Evolutionary conservation across 2,329 filamentous ascomycete genomes (phyloP), one percentile per base, ranked within the genome.

Genomic region (Penicillium sp.): DNA sequence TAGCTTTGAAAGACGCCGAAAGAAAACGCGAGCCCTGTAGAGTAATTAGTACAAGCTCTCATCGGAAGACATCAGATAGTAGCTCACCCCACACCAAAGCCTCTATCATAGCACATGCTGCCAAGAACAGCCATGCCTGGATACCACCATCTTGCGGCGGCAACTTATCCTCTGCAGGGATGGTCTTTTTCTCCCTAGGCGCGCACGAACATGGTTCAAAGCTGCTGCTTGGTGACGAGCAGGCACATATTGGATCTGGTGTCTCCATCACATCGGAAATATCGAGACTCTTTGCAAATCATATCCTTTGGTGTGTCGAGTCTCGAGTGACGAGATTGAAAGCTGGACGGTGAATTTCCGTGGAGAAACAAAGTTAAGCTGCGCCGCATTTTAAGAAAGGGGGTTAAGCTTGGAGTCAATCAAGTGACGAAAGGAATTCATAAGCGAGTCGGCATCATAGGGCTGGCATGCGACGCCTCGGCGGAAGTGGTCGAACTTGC

Each of bases 51-150:
- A 2, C 11, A 13, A 28, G 13, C 18, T 31, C 31, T 42, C 22
- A 10, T 9, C 18, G 20, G 2, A 2, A 4, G 4, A 4, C 0
- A 31, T 44, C 4, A 16, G 16, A 9, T 22, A 9, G 16, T 5
- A 36, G 60, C 69, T 50, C 63, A 78, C 78, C 80, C 79, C 80
- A 83, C 44, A 82, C 74, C 2, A 82, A 65, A 20, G 75, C 77
- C 62, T 83, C 80, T 30, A 83, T 69, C 46, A 78, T 66, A 53
- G 79, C 81, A 44, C 75, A 79, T 1, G 76, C 79, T 8, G 72
- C 69, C 5, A 82, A 63, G 50, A 80, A 78, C 20, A 80, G 58
- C 68, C 72, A 77, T 20, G 74, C 75, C 27, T 71, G 61, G 52
- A 68, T 68, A 1, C 74, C 74, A 28, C 69, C 63, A 50, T 75